Percentiles rank a stretch among this genome's conserved stretches.
Evolutionary conservation across 345 rosid species (phyloP).

Genomic region (Aegle marmelos): DNA sequence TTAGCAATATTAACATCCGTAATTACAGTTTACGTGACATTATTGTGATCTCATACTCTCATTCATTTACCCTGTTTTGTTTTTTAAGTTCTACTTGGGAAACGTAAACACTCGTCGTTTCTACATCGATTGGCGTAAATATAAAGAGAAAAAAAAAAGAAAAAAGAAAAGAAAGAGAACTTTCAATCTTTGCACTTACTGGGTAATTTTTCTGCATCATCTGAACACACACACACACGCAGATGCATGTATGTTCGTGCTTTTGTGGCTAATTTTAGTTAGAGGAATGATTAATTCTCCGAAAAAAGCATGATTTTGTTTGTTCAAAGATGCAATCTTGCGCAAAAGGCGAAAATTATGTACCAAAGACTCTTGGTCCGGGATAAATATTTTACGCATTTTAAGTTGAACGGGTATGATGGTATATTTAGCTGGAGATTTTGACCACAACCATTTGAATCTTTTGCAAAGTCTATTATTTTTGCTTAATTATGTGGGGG

Average conservation of each 20-base stretch:
- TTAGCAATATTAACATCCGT: too few relatives aligned
- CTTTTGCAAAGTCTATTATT: neutral
- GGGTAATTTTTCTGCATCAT: neutral
- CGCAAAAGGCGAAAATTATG: neutral
- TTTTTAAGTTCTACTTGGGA: neutral
- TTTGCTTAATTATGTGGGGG: neutral
- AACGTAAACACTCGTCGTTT: neutral
- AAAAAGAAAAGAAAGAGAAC: too few relatives aligned
- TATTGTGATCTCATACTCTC: neutral
- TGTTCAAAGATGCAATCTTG: neutral
- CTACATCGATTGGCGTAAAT: neutral
- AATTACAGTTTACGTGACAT: too few relatives aligned
- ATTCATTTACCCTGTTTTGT: neutral
- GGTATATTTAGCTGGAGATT: slow-evolving; percentile 22
- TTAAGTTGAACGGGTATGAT: too few relatives aligned
- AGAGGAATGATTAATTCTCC: too few relatives aligned
- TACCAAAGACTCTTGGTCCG: too few relatives aligned
- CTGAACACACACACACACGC: too few relatives aligned
- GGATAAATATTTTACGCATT: too few relatives aligned
- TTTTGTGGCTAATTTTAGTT: too few relatives aligned
- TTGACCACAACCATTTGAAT: slow-evolving; percentile 13
- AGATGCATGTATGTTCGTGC: too few relatives aligned
- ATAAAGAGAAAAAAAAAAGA: neutral
- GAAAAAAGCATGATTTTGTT: neutral
- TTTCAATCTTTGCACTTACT: neutral